Evolutionary conservation across 176 grass and related monocot species (phyloP), one percentile per base, ranked within the genome.

Genomic region (Paspalum vaginatum): DNA sequence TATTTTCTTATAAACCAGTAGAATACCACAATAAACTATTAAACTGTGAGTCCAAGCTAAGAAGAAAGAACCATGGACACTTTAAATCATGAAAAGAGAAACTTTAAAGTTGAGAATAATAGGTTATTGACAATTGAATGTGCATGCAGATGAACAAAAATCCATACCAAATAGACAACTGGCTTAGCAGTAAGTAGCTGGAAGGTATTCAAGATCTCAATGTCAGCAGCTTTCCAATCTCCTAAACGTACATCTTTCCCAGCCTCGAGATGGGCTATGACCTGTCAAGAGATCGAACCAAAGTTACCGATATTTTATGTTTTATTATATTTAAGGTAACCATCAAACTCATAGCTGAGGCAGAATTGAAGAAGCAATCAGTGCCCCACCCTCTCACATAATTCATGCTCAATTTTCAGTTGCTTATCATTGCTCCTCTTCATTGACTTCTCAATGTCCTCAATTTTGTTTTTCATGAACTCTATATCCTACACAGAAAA

Each of bases 341-440:
- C 74, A 68, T 76, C 49, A 76, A 12, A 74, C 11, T 5, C 46
- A 60, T 74, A 58, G 63, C 65, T 54, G 10, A 58, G 42, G 25
- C 46, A 46, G 20, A 17, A 64, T 50, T 43, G 3, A 55, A 72
- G 1, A 78, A 42, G 52, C 50, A 66, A 39, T 46, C 43, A 5
- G 39, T 74, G 14, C 21, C 79, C 81, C 62, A 98, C 90, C 92
- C 81, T 92, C 57, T 89, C 63, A 85, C 96, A 98, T 58, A 98
- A 81, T 82, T 98, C 96, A 81, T 88, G 90, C 56, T 98, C 96
- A 61, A 98, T 56, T 91, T 89, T 93, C 46, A 98, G 92, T 54
- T 95, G 96, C 64, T 98, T 98, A 62, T 98, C 96, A 85, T 98
- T 98, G 88, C 96, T 98, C 79, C 96, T 95, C 84, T 98, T 98